phyloP scores from a whole-genome alignment of 1,139 yeast genomes.

The Suhomyces kunorum region DNA sequence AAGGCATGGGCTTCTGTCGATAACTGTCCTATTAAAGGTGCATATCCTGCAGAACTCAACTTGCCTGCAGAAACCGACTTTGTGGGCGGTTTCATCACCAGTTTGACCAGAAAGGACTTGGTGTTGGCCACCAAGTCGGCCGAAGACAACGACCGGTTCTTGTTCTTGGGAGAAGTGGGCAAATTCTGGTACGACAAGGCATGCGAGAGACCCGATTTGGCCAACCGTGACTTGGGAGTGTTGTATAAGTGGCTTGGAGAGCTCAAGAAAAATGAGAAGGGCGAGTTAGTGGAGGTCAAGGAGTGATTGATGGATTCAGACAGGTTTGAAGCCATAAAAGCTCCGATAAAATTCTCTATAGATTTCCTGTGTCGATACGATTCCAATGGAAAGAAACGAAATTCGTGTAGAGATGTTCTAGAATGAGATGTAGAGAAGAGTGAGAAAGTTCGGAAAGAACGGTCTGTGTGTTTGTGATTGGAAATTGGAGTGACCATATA shows the following conservation, averaged over 20 bases:
- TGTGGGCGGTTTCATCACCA: constrained; percentile 56
- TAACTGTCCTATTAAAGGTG: constrained; percentile 60
- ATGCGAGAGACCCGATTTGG: constrained; percentile 45
- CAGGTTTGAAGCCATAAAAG: not conserved
- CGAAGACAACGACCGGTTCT: constrained; percentile 32
- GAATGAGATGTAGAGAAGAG: too few relatives aligned
- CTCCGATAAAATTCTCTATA: not conserved
- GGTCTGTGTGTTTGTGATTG: too few relatives aligned
- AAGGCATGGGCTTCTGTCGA: constrained; percentile 62
- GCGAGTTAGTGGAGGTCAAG: constrained; percentile 17
- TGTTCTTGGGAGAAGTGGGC: constrained; percentile 45
- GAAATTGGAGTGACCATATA: too few relatives aligned
- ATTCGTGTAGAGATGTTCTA: too few relatives aligned
- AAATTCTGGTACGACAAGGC: constrained; percentile 49
- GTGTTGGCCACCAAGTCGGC: constrained; percentile 57
- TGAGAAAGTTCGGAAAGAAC: too few relatives aligned
- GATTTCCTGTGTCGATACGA: too few relatives aligned
- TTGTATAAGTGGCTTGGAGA: constrained; percentile 49
- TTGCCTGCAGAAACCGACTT: constrained; percentile 53
- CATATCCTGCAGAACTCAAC: constrained; percentile 41
- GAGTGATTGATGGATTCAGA: not conserved
- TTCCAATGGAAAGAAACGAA: too few relatives aligned
- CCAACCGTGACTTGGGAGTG: constrained; percentile 48
- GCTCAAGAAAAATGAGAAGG: constrained; percentile 18
- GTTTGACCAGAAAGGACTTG: constrained; percentile 58